Evolutionary conservation across 2,329 filamentous ascomycete species (phyloP).

Genomic region (Penicillium crustosum): DNA sequence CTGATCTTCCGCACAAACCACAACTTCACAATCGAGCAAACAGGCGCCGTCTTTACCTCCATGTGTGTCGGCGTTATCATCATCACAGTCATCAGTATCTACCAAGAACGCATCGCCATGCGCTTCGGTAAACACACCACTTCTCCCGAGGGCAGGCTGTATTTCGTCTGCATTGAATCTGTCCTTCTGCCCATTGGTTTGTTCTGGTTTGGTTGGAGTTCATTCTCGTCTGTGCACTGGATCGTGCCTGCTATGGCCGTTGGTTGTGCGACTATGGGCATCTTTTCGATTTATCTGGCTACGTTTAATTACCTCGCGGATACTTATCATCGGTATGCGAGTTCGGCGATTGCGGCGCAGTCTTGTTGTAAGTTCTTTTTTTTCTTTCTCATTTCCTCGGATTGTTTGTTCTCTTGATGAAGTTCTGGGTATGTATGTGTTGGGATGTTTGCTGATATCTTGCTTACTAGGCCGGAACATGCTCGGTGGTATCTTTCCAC

Average conservation of each 20-base stretch:
- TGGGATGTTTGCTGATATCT: constrained; percentile 2
- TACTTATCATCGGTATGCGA: constrained; percentile 80
- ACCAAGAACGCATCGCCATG: constrained; percentile 67
- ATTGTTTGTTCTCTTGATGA: background rate
- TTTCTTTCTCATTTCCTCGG: background rate
- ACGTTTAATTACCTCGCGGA: constrained; percentile 94
- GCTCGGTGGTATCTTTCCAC: constrained; percentile 75
- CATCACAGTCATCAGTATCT: constrained; percentile 67
- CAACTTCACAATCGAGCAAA: constrained; percentile 65
- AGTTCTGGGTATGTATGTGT: background rate
- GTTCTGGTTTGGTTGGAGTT: constrained; percentile 77
- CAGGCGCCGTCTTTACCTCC: constrained; percentile 71
- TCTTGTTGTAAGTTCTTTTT: constrained; percentile 61
- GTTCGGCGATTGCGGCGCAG: constrained; percentile 81
- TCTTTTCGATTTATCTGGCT: constrained; percentile 81
- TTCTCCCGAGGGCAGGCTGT: constrained; percentile 74
- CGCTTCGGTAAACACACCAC: constrained; percentile 47
- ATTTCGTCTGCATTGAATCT: constrained; percentile 77
- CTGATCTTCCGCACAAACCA: constrained; percentile 71
- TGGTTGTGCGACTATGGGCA: constrained; percentile 75
- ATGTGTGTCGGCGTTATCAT: constrained; percentile 67
- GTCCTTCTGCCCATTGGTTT: constrained; percentile 74
- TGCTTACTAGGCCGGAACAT: constrained; percentile 62
- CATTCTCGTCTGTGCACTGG: constrained; percentile 64
- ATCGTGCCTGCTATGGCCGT: constrained; percentile 70